Conservation (phyloP, 73 alveolate species). For the Paramecium primaurelia region DNA sequence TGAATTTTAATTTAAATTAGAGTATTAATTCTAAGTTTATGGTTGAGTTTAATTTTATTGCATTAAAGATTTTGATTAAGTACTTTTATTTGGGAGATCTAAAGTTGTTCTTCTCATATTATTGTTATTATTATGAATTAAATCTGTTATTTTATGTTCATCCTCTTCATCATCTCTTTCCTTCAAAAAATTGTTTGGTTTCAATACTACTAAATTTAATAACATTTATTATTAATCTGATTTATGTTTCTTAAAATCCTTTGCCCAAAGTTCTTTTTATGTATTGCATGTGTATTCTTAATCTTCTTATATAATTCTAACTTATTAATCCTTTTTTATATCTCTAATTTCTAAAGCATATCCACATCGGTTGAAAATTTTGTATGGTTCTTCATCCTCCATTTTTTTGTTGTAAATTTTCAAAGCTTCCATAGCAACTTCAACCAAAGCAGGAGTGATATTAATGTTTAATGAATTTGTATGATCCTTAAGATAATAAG, state of each 20-base stretch:
- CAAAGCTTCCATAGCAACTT: slow-evolving; percentile 57
- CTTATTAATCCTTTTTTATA: slow-evolving; percentile 6
- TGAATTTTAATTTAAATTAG: not conserved
- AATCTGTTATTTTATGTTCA: not conserved
- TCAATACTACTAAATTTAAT: not conserved
- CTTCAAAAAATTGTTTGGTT: not conserved
- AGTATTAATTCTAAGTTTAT: not conserved
- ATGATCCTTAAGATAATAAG: slow-evolving; percentile 52
- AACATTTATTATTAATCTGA: slow-evolving; percentile 5
- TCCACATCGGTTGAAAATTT: slow-evolving; percentile 50
- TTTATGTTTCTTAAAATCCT: not conserved
- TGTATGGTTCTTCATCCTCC: slow-evolving; percentile 62
- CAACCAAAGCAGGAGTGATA: slow-evolving; percentile 43
- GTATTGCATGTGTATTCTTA: not conserved
- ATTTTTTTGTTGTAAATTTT: slow-evolving; percentile 46
- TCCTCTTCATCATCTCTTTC: not conserved
- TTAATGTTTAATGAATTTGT: slow-evolving; percentile 52
- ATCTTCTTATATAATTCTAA: not conserved
- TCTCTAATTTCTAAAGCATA: slow-evolving; percentile 32
- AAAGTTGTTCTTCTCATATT: not conserved
- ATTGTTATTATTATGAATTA: not conserved
- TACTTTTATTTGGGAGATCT: not conserved
- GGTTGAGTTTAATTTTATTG: not conserved
- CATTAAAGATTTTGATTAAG: not conserved
- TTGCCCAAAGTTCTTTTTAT: not conserved